phyloP scores from a whole-genome alignment of 73 alveolate genomes.

The Paramecium caudatum region DNA sequence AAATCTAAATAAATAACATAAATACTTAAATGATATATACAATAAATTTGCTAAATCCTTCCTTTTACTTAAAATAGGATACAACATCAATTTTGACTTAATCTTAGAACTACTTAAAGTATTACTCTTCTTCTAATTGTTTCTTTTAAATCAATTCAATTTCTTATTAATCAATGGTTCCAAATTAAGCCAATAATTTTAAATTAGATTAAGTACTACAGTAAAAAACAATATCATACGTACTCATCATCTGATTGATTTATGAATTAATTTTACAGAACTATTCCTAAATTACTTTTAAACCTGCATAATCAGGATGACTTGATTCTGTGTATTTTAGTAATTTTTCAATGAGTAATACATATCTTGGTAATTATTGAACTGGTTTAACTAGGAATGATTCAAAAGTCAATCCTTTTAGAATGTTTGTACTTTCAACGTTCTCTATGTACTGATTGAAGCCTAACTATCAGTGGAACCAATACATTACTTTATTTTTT shows the following conservation, averaged over 20 bases:
- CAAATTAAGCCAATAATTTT: constrained; percentile 37
- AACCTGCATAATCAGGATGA: constrained; percentile 58
- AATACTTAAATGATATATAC: constrained; percentile 40
- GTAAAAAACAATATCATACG: neutral
- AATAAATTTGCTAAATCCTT: neutral
- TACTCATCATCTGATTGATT: constrained; percentile 45
- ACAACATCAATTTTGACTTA: neutral
- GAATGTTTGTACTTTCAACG: neutral
- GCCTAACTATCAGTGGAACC: neutral
- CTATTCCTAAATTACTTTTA: neutral
- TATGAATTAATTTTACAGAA: neutral
- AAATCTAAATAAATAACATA: neutral
- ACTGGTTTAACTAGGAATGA: constrained; percentile 67
- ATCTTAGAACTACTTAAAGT: neutral
- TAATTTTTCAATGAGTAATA: constrained; percentile 7
- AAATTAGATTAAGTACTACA: constrained; percentile 47
- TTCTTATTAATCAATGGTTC: constrained; percentile 56
- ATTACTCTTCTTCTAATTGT: constrained; percentile 44
- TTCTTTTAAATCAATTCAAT: constrained; percentile 22
- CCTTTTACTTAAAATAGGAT: constrained; percentile 23
- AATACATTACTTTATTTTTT: neutral
- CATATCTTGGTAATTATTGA: constrained; percentile 66
- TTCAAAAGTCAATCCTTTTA: constrained; percentile 55
- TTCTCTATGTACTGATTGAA: neutral
- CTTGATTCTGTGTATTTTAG: constrained; percentile 11